Percentiles rank a stretch among this genome's conserved stretches.
Evolutionary conservation across 768 basidiomycete species (phyloP).

Genomic region (Cyclocybe cylindracea): DNA sequence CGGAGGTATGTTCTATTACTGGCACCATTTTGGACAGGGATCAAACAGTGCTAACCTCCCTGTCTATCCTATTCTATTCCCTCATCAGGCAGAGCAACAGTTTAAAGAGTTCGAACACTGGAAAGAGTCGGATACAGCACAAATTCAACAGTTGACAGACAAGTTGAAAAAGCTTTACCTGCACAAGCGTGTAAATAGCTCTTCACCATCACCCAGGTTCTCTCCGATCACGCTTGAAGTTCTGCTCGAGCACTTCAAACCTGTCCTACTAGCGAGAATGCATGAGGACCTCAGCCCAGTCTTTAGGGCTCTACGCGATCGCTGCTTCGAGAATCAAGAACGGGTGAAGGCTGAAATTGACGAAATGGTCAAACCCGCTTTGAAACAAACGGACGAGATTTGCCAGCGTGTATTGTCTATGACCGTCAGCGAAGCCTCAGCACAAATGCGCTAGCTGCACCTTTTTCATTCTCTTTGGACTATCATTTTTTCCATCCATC

Average conservation of each 20-base stretch:
- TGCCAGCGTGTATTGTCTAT: conserved; percentile 19
- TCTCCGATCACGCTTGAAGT: conserved; percentile 15
- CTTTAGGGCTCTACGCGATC: conserved; percentile 23
- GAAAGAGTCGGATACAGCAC: conserved; percentile 18
- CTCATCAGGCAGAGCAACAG: conserved; percentile 13
- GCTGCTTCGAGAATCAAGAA: conserved; percentile 22
- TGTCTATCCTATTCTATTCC: background rate
- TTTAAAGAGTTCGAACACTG: conserved; percentile 17
- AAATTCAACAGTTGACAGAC: conserved; percentile 23
- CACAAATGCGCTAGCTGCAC: background rate
- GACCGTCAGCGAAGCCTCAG: background rate
- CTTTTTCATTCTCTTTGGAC: background rate
- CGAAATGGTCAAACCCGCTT: conserved; percentile 28
- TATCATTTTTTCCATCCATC: too few species aligned
- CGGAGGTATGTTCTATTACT: conserved; percentile 14
- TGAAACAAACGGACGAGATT: conserved; percentile 30
- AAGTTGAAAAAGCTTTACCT: conserved; percentile 24
- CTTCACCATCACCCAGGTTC: conserved; percentile 9
- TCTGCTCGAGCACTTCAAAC: conserved; percentile 16
- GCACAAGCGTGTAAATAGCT: conserved; percentile 6
- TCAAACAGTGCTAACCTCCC: background rate
- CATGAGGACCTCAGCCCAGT: conserved; percentile 22
- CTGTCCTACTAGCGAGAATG: conserved; percentile 21
- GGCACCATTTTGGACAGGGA: background rate
- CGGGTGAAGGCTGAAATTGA: conserved; percentile 25